Evolutionary conservation across 1,284 basidiomycete genomes (phyloP).

Genomic region (Puccinia horiana): DNA sequence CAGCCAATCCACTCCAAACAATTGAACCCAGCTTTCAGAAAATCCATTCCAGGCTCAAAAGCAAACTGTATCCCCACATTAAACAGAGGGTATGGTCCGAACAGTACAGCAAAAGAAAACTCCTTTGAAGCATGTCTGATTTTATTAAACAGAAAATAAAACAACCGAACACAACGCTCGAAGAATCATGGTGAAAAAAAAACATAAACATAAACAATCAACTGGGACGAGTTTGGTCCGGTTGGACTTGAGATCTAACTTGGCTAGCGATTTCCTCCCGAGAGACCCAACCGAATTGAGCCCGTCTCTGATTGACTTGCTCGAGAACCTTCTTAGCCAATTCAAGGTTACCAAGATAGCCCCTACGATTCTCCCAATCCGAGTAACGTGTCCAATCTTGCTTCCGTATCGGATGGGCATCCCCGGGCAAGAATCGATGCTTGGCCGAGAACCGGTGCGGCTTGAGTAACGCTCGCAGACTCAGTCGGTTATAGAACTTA

Average conservation of each 20-base stretch:
- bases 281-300: conserved; percentile 32
- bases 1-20: background rate
- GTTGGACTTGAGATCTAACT: conserved; percentile 23
- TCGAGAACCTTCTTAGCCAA: background rate
- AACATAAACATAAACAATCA: background rate
- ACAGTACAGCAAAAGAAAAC: too few species aligned
- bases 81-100: too few species aligned
- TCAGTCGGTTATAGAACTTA: conserved; percentile 86
- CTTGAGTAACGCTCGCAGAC: conserved; percentile 76
- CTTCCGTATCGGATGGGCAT: conserved; percentile 42
- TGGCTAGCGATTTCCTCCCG: conserved; percentile 25
- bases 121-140: background rate
- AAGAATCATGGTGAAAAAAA: background rate
- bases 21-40: too few species aligned
- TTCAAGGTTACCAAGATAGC: conserved; percentile 39
- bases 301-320: background rate
- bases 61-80: too few species aligned
- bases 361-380: conserved; percentile 45
- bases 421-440: conserved; percentile 32
- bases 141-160: background rate
- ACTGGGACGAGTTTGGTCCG: background rate
- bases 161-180: background rate
- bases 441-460: conserved; percentile 54
- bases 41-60: too few species aligned
- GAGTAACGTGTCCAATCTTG: conserved; percentile 47